Evolutionary conservation across 2,329 filamentous ascomycete species (phyloP).

Genomic region (Colletotrichum chrysophilum): DNA sequence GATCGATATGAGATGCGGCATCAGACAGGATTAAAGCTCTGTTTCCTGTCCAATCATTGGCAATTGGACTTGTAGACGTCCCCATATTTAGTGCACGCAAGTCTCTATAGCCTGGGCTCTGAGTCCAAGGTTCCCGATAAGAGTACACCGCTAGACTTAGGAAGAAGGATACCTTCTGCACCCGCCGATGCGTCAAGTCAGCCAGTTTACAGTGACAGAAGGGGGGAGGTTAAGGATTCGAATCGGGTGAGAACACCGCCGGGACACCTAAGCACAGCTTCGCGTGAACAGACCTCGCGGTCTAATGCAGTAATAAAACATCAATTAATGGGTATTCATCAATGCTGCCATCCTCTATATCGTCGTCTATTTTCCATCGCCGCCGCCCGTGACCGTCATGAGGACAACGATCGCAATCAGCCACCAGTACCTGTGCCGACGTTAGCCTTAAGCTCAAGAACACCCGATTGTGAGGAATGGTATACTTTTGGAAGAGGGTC

Average conservation of each 20-base stretch:
- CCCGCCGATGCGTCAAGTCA: neutral
- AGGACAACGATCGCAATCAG: slow-evolving; percentile 59
- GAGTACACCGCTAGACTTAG: neutral
- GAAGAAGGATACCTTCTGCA: neutral
- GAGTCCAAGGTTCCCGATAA: neutral
- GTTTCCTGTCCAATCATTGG: neutral
- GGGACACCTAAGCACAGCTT: neutral
- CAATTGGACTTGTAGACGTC: neutral
- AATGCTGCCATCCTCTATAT: slow-evolving; percentile 44
- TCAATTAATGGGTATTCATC: slow-evolving; percentile 8
- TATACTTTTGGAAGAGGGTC: slow-evolving; percentile 70
- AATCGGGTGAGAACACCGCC: neutral
- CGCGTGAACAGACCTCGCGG: neutral
- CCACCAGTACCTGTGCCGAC: slow-evolving; percentile 67
- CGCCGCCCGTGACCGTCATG: slow-evolving; percentile 58
- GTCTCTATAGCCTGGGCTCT: neutral
- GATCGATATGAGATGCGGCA: neutral
- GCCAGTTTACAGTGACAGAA: neutral
- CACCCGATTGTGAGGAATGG: slow-evolving; percentile 16
- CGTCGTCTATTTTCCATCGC: slow-evolving; percentile 53
- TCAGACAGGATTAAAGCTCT: neutral
- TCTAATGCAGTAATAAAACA: neutral
- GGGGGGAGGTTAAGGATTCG: neutral
- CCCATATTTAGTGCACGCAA: neutral
- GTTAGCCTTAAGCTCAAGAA: slow-evolving; percentile 34